A percentile compares a stretch with the other conserved stretches of the same genome.
These are phyloP conservation scores for Stephania japonica DNA, from an alignment of 164 flowering plant species.

Conservation along the genomic window DNA sequence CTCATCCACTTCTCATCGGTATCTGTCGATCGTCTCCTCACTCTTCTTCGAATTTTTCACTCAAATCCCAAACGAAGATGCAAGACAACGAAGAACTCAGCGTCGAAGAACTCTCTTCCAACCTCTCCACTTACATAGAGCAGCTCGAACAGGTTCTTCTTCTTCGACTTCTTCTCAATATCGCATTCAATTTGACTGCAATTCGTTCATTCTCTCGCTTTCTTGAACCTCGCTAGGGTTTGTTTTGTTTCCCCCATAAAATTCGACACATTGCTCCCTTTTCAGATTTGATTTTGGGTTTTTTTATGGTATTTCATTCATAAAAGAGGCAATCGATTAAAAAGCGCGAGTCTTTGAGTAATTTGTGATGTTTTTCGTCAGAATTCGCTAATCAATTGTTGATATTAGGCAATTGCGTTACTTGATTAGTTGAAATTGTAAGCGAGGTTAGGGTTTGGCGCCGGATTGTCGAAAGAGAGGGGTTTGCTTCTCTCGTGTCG, in stretches of 20 bases:
- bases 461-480: neutral
- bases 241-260: neutral
- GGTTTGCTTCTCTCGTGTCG: neutral
- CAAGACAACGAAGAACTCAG: slow-evolving; percentile 69
- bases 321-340: neutral
- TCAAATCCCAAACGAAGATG: slow-evolving; percentile 16
- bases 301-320: neutral
- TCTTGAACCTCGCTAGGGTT: neutral
- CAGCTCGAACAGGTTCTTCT: slow-evolving; percentile 69
- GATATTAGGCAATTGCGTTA: too few species aligned
- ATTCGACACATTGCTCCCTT: neutral
- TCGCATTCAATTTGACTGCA: neutral
- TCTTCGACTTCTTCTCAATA: neutral
- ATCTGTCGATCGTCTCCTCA: neutral
- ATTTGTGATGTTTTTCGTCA: neutral
- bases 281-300: neutral
- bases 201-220: neutral
- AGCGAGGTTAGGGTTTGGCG: neutral
- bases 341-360: neutral
- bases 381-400: neutral
- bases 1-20: neutral
- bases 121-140: slow-evolving; percentile 71
- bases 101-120: slow-evolving; percentile 71
- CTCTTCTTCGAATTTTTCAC: neutral
- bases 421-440: neutral